Evolutionary conservation across 768 basidiomycete species (phyloP).

Genomic region (Auriscalpium orientale): DNA sequence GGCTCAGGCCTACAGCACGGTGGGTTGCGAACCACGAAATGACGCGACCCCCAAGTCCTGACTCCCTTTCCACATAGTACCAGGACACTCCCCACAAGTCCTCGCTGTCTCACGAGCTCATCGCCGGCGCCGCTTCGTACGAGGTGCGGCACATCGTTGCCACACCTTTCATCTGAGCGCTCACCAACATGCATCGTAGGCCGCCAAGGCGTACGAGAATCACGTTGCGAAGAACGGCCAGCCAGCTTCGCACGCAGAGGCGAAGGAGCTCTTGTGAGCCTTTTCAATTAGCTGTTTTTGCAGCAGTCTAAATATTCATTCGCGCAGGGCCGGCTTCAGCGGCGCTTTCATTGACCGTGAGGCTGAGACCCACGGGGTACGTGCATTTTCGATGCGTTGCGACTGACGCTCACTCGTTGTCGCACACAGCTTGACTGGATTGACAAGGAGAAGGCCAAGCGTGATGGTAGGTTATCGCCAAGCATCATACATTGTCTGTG

Average conservation of each 20-base stretch:
- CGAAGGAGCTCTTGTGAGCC: slow-evolving; percentile 46
- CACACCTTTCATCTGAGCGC: neutral
- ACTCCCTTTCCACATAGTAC: slow-evolving; percentile 29
- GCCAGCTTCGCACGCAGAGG: slow-evolving; percentile 42
- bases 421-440: slow-evolving; percentile 34
- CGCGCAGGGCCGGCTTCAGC: slow-evolving; percentile 42
- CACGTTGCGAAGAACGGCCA: slow-evolving; percentile 45
- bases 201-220: slow-evolving; percentile 54
- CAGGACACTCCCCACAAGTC: slow-evolving; percentile 48
- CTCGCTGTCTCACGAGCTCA: slow-evolving; percentile 53
- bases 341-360: slow-evolving; percentile 47
- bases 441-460: slow-evolving; percentile 37
- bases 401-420: too few species aligned
- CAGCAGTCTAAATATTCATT: neutral
- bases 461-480: slow-evolving; percentile 19
- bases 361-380: slow-evolving; percentile 53
- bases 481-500: too few species aligned
- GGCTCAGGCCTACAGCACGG: slow-evolving; percentile 35
- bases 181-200: slow-evolving; percentile 26
- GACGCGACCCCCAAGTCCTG: neutral
- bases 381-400: slow-evolving; percentile 3
- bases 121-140: slow-evolving; percentile 62
- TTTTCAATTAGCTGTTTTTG: neutral
- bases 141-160: slow-evolving; percentile 30
- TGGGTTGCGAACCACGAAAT: slow-evolving; percentile 11